Evolutionary conservation across 2,329 filamentous ascomycete species (phyloP), one percentile per base, ranked within the genome.

Genomic region (Venturia oleaginea): DNA sequence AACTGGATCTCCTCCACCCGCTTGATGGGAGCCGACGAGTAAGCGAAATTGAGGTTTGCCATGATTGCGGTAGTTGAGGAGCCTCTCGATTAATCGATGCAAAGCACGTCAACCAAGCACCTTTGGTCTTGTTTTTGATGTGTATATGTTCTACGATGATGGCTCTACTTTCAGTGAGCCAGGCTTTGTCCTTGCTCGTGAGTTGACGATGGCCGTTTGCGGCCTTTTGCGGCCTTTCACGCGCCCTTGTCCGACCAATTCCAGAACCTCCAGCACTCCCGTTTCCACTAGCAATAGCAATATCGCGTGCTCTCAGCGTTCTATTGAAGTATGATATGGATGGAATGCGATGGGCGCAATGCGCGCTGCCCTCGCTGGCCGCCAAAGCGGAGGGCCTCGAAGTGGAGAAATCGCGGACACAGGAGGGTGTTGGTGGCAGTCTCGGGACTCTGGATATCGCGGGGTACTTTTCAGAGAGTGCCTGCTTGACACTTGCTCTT

Each of bases 1-100:
- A 99, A 99, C 83, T 99, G 95, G 72, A 99, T 96, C 84, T 99
- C 95, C 84, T 97, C 89, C 73, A 99, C 92, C 70, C 90, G 96
- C 83, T 94, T 93, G 84, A 97, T 84, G 77, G 92, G 92, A 85
- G 90, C 92, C 84, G 90, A 92, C 76, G 91, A 67, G 96, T 79
- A 91, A 74, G 89, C 84, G 75, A 96, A 96, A 76, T 88, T 88
- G 70, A 93, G 87, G 80, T 95, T 96, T 81, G 93, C 85, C 94
- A 99, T 67, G 69, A 61, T 74, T 60, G 37, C 59, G 59, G 59
- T 60, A 13, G n/a, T 43, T 38, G 37, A 38, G 22, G 37, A 40
- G 37, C 59, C 34, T n/a, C 59, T 61, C 59, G 30, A 30, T 17
- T 34, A 42, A 42, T 43, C 17, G 38, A 42, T 61, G 59, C 59